Base-by-base conservation (phyloP, 1,139 yeast genomes). In the Geotrichum bryndzae region DNA sequence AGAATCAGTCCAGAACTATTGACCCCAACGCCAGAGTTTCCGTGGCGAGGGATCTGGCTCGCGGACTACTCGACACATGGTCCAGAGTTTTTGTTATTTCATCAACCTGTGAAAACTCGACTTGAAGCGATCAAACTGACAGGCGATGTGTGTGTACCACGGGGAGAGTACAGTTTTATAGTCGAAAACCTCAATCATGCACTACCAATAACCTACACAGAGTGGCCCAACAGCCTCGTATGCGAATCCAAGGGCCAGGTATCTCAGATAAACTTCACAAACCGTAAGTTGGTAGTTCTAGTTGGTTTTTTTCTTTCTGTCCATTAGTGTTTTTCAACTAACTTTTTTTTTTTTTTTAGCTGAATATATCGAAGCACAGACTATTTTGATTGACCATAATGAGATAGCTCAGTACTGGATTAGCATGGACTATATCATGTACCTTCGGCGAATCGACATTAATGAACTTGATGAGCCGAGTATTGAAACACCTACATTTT, bases 51-150 rank as follows among this genome's bases (percentile, higher is more conserved):
- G 2, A 54, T 72, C 7, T 72, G 74, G 74, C 61, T 70, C 50
- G 68, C 67, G 13, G 68, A 69, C 46, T 63, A 63, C 29, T 25
- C 50, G 56, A 46, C 62, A 13, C 46, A 54, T 60, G 54, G 68
- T 65, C 51, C 54, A 7, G 70, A 70, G 59, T 67, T 70, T 48
- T 18, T 63, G n/a, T 61, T 72, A 13, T 61, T 69, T 50, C 69
- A 65, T 50, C 73, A 71, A 60, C 67, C 69, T 4, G 58, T 63
- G 2, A 38, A 56, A 51, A n/a, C 54, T 64, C 61, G 70, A 22
- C 61, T 72, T 7, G 72, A 72, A 57, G 74, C 71, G 1, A 65
- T 73, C 60, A 70, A 72, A 54, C 62, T 73, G 13, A 72, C 75
- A 1, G 69, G 75, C 0, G 72, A 69, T 54, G 67, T 67, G 6